phyloP scores from a whole-genome alignment of 1,284 basidiomycete genomes.

The Fomes fomentarius region DNA sequence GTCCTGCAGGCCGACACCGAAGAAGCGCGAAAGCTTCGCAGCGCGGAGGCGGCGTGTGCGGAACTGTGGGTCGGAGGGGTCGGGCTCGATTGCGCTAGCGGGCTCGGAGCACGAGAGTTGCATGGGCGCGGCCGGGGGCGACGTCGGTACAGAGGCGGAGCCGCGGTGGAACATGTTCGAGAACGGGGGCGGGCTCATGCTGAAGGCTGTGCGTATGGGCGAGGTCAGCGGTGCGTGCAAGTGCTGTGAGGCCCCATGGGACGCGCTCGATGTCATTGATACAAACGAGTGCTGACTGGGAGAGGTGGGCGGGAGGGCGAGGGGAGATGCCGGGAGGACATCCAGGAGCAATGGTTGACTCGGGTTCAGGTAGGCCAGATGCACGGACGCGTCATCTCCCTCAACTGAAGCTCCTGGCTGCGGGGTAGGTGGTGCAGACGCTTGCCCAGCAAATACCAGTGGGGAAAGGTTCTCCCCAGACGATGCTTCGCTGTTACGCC shows the following conservation, averaged over 20 bases:
- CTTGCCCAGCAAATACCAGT: constrained; percentile 19
- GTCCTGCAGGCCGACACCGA: constrained; percentile 58
- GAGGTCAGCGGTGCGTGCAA: constrained; percentile 14
- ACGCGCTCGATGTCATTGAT: constrained; percentile 17
- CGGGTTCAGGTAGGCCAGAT: constrained; percentile 5
- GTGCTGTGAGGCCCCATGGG: constrained; percentile 7
- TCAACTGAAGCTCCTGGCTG: neutral
- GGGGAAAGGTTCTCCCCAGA: constrained; percentile 24
- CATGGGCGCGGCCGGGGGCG: constrained; percentile 26
- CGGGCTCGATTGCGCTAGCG: constrained; percentile 2
- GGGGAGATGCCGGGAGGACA: constrained; percentile 1
- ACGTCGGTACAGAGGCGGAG: constrained; percentile 21
- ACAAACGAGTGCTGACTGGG: constrained; percentile 20
- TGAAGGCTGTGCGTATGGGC: constrained; percentile 10
- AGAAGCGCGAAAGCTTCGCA: constrained; percentile 59
- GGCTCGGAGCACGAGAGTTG: constrained; percentile 4
- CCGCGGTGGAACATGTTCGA: constrained; percentile 16
- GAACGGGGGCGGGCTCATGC: constrained; percentile 11
- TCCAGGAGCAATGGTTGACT: constrained; percentile 5
- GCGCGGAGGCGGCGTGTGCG: constrained; percentile 50
- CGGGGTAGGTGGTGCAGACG: constrained; percentile 7
- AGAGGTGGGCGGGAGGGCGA: constrained; percentile 7
- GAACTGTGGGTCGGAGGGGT: constrained; percentile 30
- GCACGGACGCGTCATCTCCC: neutral
- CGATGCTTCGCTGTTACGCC: constrained; percentile 24